These are phyloP conservation scores for Microsporum audouinii DNA, from an alignment of 2,329 filamentous ascomycete species.

Conservation along the genomic window DNA sequence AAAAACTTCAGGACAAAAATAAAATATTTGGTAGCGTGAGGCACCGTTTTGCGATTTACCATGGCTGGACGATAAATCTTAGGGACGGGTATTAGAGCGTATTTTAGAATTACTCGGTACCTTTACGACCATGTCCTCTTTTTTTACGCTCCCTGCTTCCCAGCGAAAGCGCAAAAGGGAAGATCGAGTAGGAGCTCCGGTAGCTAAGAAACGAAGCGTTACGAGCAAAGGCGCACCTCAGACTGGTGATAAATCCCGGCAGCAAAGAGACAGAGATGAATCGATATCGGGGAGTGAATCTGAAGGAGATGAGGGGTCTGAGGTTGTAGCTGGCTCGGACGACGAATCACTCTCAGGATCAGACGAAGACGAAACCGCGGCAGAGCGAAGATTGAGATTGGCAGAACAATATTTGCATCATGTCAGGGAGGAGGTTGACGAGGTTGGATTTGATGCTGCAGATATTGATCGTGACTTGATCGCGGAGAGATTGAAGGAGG, in stretches of 20 bases:
- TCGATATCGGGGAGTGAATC: slow-evolving; percentile 80
- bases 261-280: slow-evolving; percentile 46
- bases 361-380: slow-evolving; percentile 70
- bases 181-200: slow-evolving; percentile 32
- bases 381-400: slow-evolving; percentile 72
- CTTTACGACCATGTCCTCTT: slow-evolving; percentile 63
- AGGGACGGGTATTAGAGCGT: neutral
- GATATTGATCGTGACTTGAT: slow-evolving; percentile 89
- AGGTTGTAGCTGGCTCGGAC: slow-evolving; percentile 33
- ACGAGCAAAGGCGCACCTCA: slow-evolving; percentile 24
- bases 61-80: neutral
- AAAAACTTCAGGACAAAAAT: slow-evolving; percentile 7
- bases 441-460: slow-evolving; percentile 80
- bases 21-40: neutral
- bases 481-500: slow-evolving; percentile 78
- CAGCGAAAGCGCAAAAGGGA: slow-evolving; percentile 84
- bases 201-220: slow-evolving; percentile 37
- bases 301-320: slow-evolving; percentile 50
- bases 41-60: neutral
- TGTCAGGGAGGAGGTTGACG: slow-evolving; percentile 69
- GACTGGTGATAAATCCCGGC: slow-evolving; percentile 28
- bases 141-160: slow-evolving; percentile 79
- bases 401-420: slow-evolving; percentile 91
- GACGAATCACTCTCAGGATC: slow-evolving; percentile 45
- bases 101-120: neutral